These are phyloP conservation scores for Perkinsus chesapeaki DNA, from an alignment of 169 alveolate genomes.

Conservation along the genomic window DNA sequence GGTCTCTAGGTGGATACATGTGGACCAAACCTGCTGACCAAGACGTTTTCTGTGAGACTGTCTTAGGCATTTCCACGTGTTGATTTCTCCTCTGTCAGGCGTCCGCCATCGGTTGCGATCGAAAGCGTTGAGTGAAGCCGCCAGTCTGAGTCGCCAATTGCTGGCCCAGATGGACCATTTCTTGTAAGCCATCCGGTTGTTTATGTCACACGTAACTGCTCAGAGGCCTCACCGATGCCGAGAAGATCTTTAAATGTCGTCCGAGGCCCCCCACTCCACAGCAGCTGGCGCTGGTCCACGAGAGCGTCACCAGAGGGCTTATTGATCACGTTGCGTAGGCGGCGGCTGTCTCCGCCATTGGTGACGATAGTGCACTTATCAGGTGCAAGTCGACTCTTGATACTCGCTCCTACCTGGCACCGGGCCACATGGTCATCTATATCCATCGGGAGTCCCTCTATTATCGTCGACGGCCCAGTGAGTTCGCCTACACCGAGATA, in stretches of 20 bases:
- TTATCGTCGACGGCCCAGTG: neutral
- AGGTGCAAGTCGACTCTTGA: neutral
- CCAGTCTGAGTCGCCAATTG: neutral
- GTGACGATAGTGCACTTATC: neutral
- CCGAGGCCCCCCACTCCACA: neutral
- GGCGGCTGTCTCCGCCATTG: neutral
- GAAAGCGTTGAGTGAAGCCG: neutral
- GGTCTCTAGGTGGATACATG: neutral
- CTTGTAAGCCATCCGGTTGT: neutral
- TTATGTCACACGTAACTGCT: neutral
- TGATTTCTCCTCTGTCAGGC: neutral
- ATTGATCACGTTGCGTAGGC: neutral
- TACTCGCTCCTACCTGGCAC: neutral
- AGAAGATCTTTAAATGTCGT: neutral
- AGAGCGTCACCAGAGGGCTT: neutral
- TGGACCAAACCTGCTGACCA: neutral
- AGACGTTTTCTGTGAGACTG: neutral
- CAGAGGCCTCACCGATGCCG: neutral
- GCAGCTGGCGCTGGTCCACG: neutral
- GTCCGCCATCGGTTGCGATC: neutral
- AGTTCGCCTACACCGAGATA: neutral
- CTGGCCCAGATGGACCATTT: neutral
- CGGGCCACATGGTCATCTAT: neutral
- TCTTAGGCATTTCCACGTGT: neutral
- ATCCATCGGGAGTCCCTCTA: neutral